These are phyloP conservation scores for Teratosphaeriaceae sp. DNA, from an alignment of 2,329 filamentous ascomycete species.

Conservation along the genomic window DNA sequence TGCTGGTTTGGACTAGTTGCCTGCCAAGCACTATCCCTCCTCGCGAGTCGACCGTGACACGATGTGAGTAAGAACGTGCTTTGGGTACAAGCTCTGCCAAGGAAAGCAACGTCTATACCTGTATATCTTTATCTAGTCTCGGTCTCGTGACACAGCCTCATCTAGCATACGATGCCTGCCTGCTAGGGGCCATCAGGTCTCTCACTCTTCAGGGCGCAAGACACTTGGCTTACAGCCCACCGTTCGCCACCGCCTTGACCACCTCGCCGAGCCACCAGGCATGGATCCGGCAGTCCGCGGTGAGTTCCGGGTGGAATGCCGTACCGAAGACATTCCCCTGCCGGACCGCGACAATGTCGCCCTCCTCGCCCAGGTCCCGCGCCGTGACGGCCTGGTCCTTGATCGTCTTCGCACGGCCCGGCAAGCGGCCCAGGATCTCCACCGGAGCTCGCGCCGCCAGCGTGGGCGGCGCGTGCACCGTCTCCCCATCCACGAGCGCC, in stretches of 20 bases:
- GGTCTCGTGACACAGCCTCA: too few relatives aligned
- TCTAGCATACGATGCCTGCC: too few relatives aligned
- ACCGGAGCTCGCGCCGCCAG: constrained; percentile 44
- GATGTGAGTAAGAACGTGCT: too few relatives aligned
- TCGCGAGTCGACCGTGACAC: too few relatives aligned
- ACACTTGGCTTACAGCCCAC: too few relatives aligned
- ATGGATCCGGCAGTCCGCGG: constrained; percentile 80
- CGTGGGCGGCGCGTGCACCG: constrained; percentile 52
- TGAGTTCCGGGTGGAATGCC: constrained; percentile 94
- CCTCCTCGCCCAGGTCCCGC: constrained; percentile 44
- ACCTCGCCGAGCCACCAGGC: constrained; percentile 86
- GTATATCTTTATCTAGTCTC: too few relatives aligned
- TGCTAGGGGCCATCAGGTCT: too few relatives aligned
- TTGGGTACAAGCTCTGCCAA: too few relatives aligned
- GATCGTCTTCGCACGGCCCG: constrained; percentile 45
- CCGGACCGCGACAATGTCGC: constrained; percentile 80
- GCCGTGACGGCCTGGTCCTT: constrained; percentile 42
- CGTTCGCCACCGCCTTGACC: constrained; percentile 8
- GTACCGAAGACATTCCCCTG: constrained; percentile 92
- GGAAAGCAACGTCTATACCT: too few relatives aligned
- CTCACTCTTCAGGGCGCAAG: too few relatives aligned
- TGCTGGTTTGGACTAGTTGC: too few relatives aligned
- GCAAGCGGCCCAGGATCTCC: constrained; percentile 52
- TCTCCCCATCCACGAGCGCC: constrained; percentile 33
- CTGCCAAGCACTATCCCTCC: too few relatives aligned